Evolutionary conservation across 176 grass and related monocot species (phyloP).

Genomic region (Zea luxurians): DNA sequence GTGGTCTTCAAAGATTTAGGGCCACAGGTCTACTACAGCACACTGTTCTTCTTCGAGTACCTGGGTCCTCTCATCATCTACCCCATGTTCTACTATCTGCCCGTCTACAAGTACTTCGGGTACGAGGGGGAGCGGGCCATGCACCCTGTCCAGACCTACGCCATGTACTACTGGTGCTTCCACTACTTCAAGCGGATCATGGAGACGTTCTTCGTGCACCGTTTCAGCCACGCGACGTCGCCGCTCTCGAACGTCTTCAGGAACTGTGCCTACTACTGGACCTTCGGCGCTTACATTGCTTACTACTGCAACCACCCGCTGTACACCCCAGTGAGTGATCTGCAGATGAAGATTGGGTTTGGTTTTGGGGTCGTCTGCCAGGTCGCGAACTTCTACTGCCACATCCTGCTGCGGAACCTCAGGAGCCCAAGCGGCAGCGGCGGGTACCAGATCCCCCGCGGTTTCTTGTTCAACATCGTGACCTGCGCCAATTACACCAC

Average conservation of each 20-base stretch:
- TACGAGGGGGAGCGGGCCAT: conserved; percentile 63
- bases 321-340: conserved; percentile 76
- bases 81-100: conserved; percentile 87
- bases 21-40: conserved; percentile 72
- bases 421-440: conserved; percentile 75
- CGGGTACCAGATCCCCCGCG: conserved; percentile 87
- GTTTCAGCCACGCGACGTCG: conserved; percentile 94
- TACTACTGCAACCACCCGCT: conserved; percentile 92
- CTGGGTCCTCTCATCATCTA: conserved; percentile 83
- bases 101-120: conserved; percentile 81
- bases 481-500: conserved; percentile 97
- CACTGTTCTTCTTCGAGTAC: conserved; percentile 94
- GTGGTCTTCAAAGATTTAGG: conserved; percentile 96
- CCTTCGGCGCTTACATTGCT: conserved; percentile 80
- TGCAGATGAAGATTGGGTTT: conserved; percentile 94
- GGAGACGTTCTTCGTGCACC: conserved; percentile 93
- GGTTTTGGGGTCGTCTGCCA: conserved; percentile 77
- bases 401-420: conserved; percentile 88
- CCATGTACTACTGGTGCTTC: conserved; percentile 90
- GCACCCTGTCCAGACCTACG: conserved; percentile 84
- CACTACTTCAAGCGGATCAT: conserved; percentile 97
- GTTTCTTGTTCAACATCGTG: conserved; percentile 96
- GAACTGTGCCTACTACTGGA: conserved; percentile 98
- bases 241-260: conserved; percentile 85
- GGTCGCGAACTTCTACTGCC: conserved; percentile 90